Conservation (phyloP, 108 stramenopile genomes). For the Pseudonitzschia multiseries region DNA sequence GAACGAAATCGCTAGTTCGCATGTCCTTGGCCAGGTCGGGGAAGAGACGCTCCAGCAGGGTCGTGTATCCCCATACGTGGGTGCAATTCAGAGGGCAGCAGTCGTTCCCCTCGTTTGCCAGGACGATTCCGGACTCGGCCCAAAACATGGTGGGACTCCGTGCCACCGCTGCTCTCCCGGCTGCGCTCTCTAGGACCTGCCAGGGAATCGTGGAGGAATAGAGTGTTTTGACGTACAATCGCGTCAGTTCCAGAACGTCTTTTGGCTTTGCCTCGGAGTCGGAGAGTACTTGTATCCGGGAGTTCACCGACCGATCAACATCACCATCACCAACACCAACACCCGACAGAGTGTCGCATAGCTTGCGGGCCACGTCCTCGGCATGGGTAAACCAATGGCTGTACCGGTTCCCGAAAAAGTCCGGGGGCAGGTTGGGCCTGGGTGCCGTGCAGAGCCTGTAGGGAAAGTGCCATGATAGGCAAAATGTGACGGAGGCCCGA, state of each 20-base stretch:
- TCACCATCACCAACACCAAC: too few species aligned
- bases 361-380: conserved; percentile 2
- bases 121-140: conserved; percentile 12
- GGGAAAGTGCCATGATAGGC: conserved; percentile 22
- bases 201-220: conserved; percentile 22
- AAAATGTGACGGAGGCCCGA: background rate
- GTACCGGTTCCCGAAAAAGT: conserved; percentile 11
- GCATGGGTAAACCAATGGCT: conserved; percentile 7
- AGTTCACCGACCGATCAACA: too few species aligned
- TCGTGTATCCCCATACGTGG: conserved; percentile 24
- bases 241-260: conserved; percentile 6
- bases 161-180: background rate
- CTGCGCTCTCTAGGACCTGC: conserved; percentile 17
- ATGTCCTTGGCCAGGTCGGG: conserved; percentile 18
- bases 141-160: conserved; percentile 27
- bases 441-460: conserved; percentile 13
- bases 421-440: conserved; percentile 9
- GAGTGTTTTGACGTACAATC: conserved; percentile 12
- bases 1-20: conserved; percentile 7
- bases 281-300: too few species aligned
- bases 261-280: background rate
- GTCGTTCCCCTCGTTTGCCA: conserved; percentile 19
- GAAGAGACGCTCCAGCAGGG: conserved; percentile 14
- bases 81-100: conserved; percentile 18
- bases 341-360: background rate